These are phyloP conservation scores for Oxytropis ochrocephala DNA, from an alignment of 306 rosid genomes.

Conservation along the genomic window DNA sequence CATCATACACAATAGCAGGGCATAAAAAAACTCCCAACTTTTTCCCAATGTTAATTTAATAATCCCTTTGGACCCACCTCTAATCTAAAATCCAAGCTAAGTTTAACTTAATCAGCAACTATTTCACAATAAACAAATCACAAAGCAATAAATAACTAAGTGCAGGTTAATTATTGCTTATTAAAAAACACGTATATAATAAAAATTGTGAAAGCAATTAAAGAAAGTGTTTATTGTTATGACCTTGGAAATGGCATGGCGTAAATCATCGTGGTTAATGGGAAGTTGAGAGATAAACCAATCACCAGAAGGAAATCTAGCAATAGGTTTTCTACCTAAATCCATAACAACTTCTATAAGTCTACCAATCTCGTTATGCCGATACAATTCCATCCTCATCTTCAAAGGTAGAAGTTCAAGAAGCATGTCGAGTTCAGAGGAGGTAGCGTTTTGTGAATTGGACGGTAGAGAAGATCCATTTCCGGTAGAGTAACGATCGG, in stretches of 20 bases:
- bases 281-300: constrained; percentile 73
- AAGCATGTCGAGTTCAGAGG: constrained; percentile 63
- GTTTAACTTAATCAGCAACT: background rate
- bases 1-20: background rate
- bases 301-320: constrained; percentile 89
- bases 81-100: background rate
- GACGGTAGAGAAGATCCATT: constrained; percentile 30
- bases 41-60: background rate
- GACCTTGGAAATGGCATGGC: constrained; percentile 87
- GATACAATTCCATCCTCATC: constrained; percentile 54
- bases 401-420: constrained; percentile 62
- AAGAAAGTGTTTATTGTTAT: background rate
- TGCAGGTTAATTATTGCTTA: background rate
- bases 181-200: background rate
- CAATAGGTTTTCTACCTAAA: constrained; percentile 85
- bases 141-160: background rate
- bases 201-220: background rate
- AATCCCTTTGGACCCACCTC: constrained; percentile 14
- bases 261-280: constrained; percentile 53
- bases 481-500: constrained; percentile 55
- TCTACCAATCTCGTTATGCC: constrained; percentile 57
- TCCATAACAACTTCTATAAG: constrained; percentile 94
- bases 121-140: constrained; percentile 8
- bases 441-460: background rate
- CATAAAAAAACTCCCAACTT: background rate